Percentiles rank a stretch among this genome's conserved stretches.
Conservation (phyloP, 129 eudicot species). For the Artemisia argyi region DNA sequence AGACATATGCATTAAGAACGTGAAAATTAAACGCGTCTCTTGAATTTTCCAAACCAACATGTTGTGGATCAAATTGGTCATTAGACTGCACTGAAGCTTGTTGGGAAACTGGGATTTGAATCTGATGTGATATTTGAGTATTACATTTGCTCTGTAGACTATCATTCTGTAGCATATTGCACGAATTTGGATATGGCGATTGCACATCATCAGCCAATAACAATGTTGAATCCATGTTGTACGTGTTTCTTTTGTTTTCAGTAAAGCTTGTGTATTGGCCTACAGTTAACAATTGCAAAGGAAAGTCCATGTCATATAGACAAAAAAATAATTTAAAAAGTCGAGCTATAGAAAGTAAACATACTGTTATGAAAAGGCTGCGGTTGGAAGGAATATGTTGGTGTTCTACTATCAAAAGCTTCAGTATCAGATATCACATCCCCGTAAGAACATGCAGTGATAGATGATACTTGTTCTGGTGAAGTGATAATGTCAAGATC, state of each 20-base stretch:
- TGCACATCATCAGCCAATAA: constrained; percentile 26
- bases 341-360: constrained; percentile 3
- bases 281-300: constrained; percentile 14
- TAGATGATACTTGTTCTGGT: constrained; percentile 52
- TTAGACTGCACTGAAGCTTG: constrained; percentile 25
- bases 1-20: constrained; percentile 42
- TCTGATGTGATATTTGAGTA: constrained; percentile 20
- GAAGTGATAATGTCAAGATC: constrained; percentile 40
- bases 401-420: constrained; percentile 42
- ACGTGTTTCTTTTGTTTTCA: constrained; percentile 22
- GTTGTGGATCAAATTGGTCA: constrained; percentile 20
- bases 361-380: constrained; percentile 33
- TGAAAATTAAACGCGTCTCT: constrained; percentile 6
- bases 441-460: constrained; percentile 48
- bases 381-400: constrained; percentile 21
- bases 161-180: constrained; percentile 22
- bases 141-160: constrained; percentile 13
- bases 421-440: constrained; percentile 41
- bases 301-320: constrained; percentile 2
- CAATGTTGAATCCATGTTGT: constrained; percentile 23
- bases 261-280: constrained; percentile 31
- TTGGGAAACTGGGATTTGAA: constrained; percentile 19
- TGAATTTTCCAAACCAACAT: constrained; percentile 26
- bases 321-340: not conserved
- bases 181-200: constrained; percentile 22